These are phyloP conservation scores for Nannochloris sp. DNA, from an alignment of 139 green algal species.

Conservation along the genomic window DNA sequence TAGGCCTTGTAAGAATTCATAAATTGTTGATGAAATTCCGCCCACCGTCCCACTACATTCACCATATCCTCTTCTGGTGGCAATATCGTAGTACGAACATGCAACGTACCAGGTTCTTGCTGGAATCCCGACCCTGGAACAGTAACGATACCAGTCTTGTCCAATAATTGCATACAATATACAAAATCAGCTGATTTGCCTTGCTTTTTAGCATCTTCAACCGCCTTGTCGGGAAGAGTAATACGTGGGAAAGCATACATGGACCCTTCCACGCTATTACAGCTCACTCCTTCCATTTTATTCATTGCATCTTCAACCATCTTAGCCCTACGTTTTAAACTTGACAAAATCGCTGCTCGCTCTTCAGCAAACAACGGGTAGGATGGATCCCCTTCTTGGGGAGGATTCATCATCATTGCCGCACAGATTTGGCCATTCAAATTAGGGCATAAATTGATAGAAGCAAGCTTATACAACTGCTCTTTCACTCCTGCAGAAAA, in stretches of 20 bases:
- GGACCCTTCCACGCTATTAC: slow-evolving; percentile 43
- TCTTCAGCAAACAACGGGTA: slow-evolving; percentile 69
- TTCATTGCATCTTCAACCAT: slow-evolving; percentile 71
- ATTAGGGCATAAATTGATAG: slow-evolving; percentile 92
- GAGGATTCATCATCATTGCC: slow-evolving; percentile 85
- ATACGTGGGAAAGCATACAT: slow-evolving; percentile 67
- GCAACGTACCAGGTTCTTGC: slow-evolving; percentile 39
- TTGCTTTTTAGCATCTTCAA: slow-evolving; percentile 29
- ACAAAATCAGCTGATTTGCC: slow-evolving; percentile 82
- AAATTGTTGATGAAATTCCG: slow-evolving; percentile 73
- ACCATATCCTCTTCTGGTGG: slow-evolving; percentile 68
- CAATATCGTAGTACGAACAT: slow-evolving; percentile 70
- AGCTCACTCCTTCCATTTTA: slow-evolving; percentile 81
- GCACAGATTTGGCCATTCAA: slow-evolving; percentile 57
- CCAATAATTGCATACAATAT: slow-evolving; percentile 85
- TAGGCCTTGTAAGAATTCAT: slow-evolving; percentile 25
- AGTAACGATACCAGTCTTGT: slow-evolving; percentile 80
- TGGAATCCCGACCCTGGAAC: slow-evolving; percentile 85
- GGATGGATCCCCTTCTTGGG: slow-evolving; percentile 67
- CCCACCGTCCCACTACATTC: slow-evolving; percentile 51
- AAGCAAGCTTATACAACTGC: slow-evolving; percentile 84
- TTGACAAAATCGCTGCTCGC: slow-evolving; percentile 31
- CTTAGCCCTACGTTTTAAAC: slow-evolving; percentile 69
- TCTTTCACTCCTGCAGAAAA: slow-evolving; percentile 56
- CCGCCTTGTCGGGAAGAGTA: slow-evolving; percentile 32